A percentile compares a stretch with the other conserved stretches of the same genome.
These are phyloP conservation scores for Uromyces viciae-fabae DNA, from an alignment of 1,284 basidiomycete species.

Conservation along the genomic window DNA sequence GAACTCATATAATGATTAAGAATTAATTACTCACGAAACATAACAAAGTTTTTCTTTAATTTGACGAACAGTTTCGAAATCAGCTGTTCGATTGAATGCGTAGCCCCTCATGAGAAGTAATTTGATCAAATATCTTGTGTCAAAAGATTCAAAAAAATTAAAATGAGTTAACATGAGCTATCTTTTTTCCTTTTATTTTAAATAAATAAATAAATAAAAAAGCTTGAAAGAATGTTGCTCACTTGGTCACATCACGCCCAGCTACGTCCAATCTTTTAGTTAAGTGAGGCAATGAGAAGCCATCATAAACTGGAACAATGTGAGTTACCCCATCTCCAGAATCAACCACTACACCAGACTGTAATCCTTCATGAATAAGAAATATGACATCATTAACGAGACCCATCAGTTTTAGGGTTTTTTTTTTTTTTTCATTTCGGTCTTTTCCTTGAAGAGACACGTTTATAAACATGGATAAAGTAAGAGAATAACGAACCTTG, in stretches of 20 bases:
- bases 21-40: constrained; percentile 65
- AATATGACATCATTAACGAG: not conserved
- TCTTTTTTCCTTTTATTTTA: not conserved
- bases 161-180: not conserved
- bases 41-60: constrained; percentile 99
- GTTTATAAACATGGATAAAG: not conserved
- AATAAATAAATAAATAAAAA: not conserved
- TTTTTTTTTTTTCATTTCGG: not conserved
- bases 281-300: constrained; percentile 88
- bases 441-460: not conserved
- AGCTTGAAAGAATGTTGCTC: not conserved
- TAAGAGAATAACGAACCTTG: constrained; percentile 66
- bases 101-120: constrained; percentile 96
- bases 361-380: constrained; percentile 66
- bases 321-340: constrained; percentile 99
- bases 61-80: constrained; percentile 96
- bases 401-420: not conserved
- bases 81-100: constrained; percentile 97
- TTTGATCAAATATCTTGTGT: constrained; percentile 79
- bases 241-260: constrained; percentile 89
- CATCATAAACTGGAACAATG: constrained; percentile 97
- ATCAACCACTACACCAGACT: constrained; percentile 96
- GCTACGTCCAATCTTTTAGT: constrained; percentile 93
- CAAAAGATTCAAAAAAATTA: not conserved
- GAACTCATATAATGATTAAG: not conserved